phyloP scores from a whole-genome alignment of 352 stramenopile genomes.

The Aphanomyces invadans region DNA sequence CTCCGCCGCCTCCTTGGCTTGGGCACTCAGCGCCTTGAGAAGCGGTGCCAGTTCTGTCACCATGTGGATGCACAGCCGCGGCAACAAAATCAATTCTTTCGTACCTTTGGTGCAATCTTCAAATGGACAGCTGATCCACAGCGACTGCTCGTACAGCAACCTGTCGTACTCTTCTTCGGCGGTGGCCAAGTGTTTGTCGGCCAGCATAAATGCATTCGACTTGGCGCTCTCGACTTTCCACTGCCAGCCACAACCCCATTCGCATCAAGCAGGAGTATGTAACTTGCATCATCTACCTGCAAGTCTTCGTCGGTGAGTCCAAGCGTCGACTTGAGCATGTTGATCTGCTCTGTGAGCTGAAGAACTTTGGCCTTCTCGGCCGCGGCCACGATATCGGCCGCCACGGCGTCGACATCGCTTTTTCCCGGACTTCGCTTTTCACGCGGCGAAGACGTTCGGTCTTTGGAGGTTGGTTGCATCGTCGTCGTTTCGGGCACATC shows the following conservation, averaged over 20 bases:
- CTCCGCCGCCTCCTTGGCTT: conserved; percentile 37
- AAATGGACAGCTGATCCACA: conserved; percentile 42
- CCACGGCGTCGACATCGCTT: conserved; percentile 23
- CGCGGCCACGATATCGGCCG: not conserved
- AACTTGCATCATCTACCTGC: conserved; percentile 15
- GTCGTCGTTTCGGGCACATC: too few species aligned
- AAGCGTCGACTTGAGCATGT: conserved; percentile 60
- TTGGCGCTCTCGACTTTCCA: conserved; percentile 74
- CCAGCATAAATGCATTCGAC: conserved; percentile 59
- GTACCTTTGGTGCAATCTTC: conserved; percentile 41
- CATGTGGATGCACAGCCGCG: not conserved
- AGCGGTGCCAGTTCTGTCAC: conserved; percentile 31
- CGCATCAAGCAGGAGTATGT: not conserved
- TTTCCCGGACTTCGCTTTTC: not conserved
- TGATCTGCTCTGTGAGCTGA: conserved; percentile 60
- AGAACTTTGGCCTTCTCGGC: conserved; percentile 38
- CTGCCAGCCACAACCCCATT: conserved; percentile 25
- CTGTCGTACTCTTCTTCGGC: conserved; percentile 65
- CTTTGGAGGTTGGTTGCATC: too few species aligned
- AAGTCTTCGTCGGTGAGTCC: conserved; percentile 71
- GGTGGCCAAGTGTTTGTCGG: conserved; percentile 40
- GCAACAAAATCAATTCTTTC: not conserved
- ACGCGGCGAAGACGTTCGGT: not conserved
- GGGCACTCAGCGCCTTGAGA: conserved; percentile 33
- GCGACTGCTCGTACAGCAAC: conserved; percentile 52